Base-by-base conservation (phyloP, 192 early-diverging fungal species). In the Gryganskiella cystojenkinii region DNA sequence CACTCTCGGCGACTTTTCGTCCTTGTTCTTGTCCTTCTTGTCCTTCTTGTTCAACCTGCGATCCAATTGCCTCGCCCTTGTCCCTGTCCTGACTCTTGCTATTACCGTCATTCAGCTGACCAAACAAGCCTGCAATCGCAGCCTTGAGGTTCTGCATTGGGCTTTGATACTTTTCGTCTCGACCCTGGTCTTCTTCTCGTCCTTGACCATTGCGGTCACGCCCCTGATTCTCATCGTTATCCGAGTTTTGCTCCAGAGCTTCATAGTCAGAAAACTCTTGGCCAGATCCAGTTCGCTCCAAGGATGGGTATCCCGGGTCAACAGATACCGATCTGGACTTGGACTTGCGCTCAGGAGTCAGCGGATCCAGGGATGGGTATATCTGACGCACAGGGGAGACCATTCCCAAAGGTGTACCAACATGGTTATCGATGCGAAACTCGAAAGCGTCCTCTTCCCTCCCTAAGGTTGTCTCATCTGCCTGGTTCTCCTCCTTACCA, bases 341-440 rank as follows among this genome's bases (percentile, higher is more conserved):
- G n/a, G n/a, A n/a, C n/a, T n/a, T n/a, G n/a, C n/a, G n/a, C n/a
- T n/a, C n/a, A n/a, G 55, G 55, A 9, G 55, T 34, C 33, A 22
- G 22, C n/a, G n/a, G 11, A 14, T 56, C 10, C 19, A 56, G 33
- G 13, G 20, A 15, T 37, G 46, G 61, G 22, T 52, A 63, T 1
- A 63, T 15, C 1, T 44, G 8, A 7, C 49, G 61, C n/a, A 42
- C 24, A 19, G 61, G 61, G 17, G 49, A 52, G 5, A 42, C 9
- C 11, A 34, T 13, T 22, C 47, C 46, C 30, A 35, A 9, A 50
- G 49, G 42, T 3, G 46, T 52, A 19, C 35, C 49, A 24, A 52
- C 13, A 49, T 63, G 46, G 17, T 63, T 47, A 19, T 63, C 61
- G 34, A 63, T 63, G 37, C 55, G 11, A 1, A 10, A 2, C 15